phyloP scores from a whole-genome alignment of 768 basidiomycete species.

The Suillus lakei region DNA sequence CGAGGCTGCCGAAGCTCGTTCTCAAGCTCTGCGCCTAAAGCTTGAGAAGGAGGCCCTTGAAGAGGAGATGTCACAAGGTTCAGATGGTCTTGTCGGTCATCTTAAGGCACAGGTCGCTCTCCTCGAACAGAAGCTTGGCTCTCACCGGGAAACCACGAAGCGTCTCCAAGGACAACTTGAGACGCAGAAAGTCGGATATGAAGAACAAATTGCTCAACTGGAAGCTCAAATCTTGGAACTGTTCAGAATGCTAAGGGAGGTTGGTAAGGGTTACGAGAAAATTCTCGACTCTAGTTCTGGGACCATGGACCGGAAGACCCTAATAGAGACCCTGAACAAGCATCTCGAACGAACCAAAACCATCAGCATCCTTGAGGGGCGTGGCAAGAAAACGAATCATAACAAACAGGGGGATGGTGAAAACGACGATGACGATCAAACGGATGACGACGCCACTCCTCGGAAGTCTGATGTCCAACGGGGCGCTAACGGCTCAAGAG shows the following conservation, averaged over 20 bases:
- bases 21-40: conserved; percentile 64
- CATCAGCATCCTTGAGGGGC: conserved; percentile 84
- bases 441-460: conserved; percentile 57
- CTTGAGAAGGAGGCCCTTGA: conserved; percentile 85
- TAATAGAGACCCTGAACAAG: conserved; percentile 81
- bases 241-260: conserved; percentile 91
- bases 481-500: conserved; percentile 35
- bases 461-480: conserved; percentile 54
- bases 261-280: conserved; percentile 75
- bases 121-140: conserved; percentile 76
- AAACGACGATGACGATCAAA: conserved; percentile 36
- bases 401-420: conserved; percentile 30
- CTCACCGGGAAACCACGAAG: conserved; percentile 80
- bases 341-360: conserved; percentile 85
- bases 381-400: conserved; percentile 38
- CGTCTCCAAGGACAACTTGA: conserved; percentile 79
- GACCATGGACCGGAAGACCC: conserved; percentile 76
- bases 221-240: conserved; percentile 93
- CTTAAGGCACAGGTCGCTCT: conserved; percentile 73
- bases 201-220: conserved; percentile 85
- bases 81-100: conserved; percentile 82
- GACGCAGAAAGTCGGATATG: conserved; percentile 77
- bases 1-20: conserved; percentile 73
- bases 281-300: conserved; percentile 66
- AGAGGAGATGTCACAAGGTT: conserved; percentile 79